phyloP scores from a whole-genome alignment of 805 yeast species.

The Barnettozyma pratensis region DNA sequence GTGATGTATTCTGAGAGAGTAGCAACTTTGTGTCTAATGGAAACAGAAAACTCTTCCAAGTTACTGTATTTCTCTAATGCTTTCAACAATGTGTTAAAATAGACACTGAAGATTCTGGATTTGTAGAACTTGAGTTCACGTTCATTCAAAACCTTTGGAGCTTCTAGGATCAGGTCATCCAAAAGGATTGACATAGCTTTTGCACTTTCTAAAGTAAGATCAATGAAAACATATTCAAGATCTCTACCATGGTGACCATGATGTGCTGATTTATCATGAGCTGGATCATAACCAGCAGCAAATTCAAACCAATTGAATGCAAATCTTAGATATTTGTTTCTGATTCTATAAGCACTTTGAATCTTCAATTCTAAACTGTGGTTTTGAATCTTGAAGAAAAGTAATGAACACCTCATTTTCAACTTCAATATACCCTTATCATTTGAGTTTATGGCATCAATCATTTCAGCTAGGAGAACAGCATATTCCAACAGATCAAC shows the following conservation, averaged over 20 bases:
- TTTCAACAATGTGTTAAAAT: slow-evolving; percentile 54
- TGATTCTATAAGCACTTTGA: slow-evolving; percentile 40
- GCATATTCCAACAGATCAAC: slow-evolving; percentile 27
- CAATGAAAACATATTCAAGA: slow-evolving; percentile 44
- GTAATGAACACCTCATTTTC: slow-evolving; percentile 39
- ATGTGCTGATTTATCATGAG: slow-evolving; percentile 15
- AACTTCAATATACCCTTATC: slow-evolving; percentile 26
- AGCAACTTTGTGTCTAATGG: slow-evolving; percentile 47
- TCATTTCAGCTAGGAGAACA: slow-evolving; percentile 14
- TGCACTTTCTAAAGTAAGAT: slow-evolving; percentile 61
- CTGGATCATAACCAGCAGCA: slow-evolving; percentile 39
- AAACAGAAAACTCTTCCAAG: slow-evolving; percentile 30
- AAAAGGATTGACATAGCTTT: slow-evolving; percentile 52
- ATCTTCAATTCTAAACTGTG: slow-evolving; percentile 31
- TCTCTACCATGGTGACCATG: slow-evolving; percentile 27
- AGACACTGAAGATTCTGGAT: slow-evolving; percentile 61
- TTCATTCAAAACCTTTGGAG: slow-evolving; percentile 50
- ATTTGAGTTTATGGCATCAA: slow-evolving; percentile 10
- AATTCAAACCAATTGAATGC: slow-evolving; percentile 50
- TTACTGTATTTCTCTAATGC: slow-evolving; percentile 36
- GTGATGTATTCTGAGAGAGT: slow-evolving; percentile 59
- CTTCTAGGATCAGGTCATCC: slow-evolving; percentile 52
- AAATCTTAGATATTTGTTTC: slow-evolving; percentile 43
- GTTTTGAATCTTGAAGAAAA: slow-evolving; percentile 31
- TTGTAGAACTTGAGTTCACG: slow-evolving; percentile 49